These are phyloP conservation scores for Bryoerythrophyllum caledonicum DNA, from an alignment of 225 moss, liverwort and hornwort genomes.

Conservation along the genomic window DNA sequence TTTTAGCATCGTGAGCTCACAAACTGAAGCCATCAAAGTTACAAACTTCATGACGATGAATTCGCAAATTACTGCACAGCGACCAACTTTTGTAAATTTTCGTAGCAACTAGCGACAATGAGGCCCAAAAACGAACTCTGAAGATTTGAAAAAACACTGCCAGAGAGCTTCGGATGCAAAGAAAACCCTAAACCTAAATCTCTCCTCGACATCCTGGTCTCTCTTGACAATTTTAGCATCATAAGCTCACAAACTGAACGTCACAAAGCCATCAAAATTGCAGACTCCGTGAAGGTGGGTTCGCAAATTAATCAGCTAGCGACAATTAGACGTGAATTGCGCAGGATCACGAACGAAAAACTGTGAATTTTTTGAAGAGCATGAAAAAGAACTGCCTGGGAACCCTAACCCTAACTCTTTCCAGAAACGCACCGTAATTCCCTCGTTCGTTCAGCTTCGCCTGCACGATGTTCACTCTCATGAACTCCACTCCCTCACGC, in stretches of 20 bases:
- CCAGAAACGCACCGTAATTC: slow-evolving; percentile 67
- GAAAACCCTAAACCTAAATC: slow-evolving; percentile 46
- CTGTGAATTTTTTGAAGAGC: background rate
- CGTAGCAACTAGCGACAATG: background rate
- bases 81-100: background rate
- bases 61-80: no score
- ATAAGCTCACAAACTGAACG: slow-evolving; percentile 2
- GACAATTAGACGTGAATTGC: background rate
- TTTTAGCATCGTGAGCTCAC: background rate
- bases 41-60: background rate
- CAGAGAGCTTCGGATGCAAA: no score
- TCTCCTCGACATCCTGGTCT: no score
- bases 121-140: background rate
- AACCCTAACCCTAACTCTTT: slow-evolving; percentile 49
- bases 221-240: background rate
- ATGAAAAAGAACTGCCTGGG: no score
- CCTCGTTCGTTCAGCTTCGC: slow-evolving; percentile 94
- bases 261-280: background rate
- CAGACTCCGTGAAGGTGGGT: background rate
- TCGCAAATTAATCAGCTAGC: background rate
- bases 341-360: background rate
- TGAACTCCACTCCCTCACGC: slow-evolving; percentile 81
- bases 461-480: slow-evolving; percentile 78
- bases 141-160: background rate
- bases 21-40: background rate